Percentiles rank a stretch among this genome's conserved stretches.
Conservation (phyloP, 1,284 basidiomycete genomes). For the Cystobasidium slooffiae region DNA sequence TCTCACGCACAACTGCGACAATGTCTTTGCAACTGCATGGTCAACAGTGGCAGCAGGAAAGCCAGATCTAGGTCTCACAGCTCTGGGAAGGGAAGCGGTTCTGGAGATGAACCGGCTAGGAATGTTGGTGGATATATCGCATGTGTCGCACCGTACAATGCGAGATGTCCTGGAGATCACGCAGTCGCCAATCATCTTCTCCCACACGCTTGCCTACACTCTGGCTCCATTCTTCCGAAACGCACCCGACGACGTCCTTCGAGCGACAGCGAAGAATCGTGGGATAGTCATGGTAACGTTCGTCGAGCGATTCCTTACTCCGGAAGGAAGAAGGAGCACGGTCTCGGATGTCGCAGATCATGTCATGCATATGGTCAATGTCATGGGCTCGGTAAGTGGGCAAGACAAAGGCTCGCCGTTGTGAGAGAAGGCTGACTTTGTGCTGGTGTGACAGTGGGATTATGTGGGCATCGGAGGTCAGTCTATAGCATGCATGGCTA, state of each 20-base stretch:
- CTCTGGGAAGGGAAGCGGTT: constrained; percentile 71
- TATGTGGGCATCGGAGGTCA: constrained; percentile 14
- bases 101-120: constrained; percentile 89
- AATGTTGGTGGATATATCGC: constrained; percentile 58
- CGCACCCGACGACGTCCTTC: constrained; percentile 26
- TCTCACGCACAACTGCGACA: constrained; percentile 85
- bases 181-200: constrained; percentile 22
- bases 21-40: constrained; percentile 76
- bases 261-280: neutral
- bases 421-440: neutral
- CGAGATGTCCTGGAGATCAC: constrained; percentile 48
- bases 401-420: neutral
- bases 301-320: constrained; percentile 6
- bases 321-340: constrained; percentile 1
- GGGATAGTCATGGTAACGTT: constrained; percentile 27
- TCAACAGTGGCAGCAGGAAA: constrained; percentile 66
- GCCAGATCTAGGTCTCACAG: constrained; percentile 68
- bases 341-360: constrained; percentile 10
- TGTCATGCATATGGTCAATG: constrained; percentile 10
- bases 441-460: neutral
- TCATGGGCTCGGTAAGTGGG: constrained; percentile 10
- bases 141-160: constrained; percentile 53
- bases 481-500: neutral
- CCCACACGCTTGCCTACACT: constrained; percentile 46
- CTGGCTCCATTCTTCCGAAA: constrained; percentile 10